Percentiles rank a stretch among this genome's conserved stretches.
phyloP scores from a whole-genome alignment of 2,329 filamentous ascomycete species.

The Ophiostoma ulmi region DNA sequence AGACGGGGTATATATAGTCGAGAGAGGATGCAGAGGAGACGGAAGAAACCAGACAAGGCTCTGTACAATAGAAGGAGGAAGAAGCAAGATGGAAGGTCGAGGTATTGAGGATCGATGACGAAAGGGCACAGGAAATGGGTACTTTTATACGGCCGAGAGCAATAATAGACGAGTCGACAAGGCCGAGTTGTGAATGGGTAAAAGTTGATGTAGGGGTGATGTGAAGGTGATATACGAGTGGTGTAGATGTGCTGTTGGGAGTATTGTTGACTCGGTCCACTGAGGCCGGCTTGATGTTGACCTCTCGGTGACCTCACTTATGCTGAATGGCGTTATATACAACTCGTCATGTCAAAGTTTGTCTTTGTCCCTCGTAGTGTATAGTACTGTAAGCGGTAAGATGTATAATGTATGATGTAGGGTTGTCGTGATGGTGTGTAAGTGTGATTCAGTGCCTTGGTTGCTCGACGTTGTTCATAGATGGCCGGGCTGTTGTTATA shows the following conservation, averaged over 20 bases:
- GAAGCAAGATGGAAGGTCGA: background rate
- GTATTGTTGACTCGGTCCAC: background rate
- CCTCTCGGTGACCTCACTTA: background rate
- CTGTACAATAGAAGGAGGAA: background rate
- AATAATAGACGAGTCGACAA: too few relatives aligned
- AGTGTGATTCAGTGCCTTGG: background rate
- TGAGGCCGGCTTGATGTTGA: background rate
- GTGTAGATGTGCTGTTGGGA: background rate
- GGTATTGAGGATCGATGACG: background rate
- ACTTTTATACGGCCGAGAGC: background rate
- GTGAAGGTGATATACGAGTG: background rate
- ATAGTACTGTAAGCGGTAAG: background rate
- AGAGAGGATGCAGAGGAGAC: background rate
- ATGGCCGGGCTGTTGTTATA: background rate
- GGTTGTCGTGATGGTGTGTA: background rate
- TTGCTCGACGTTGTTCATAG: background rate
- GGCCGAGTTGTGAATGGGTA: background rate
- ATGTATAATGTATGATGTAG: background rate
- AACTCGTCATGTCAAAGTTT: background rate
- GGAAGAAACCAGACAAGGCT: too few relatives aligned
- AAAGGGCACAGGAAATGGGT: background rate
- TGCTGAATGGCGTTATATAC: background rate
- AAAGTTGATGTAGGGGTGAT: background rate
- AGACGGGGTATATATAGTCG: slow-evolving; percentile 3
- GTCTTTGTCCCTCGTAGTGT: background rate